Percentiles rank a stretch among this genome's conserved stretches.
phyloP scores from a whole-genome alignment of 208 protist genomes.

The Giardia duodenalis region DNA sequence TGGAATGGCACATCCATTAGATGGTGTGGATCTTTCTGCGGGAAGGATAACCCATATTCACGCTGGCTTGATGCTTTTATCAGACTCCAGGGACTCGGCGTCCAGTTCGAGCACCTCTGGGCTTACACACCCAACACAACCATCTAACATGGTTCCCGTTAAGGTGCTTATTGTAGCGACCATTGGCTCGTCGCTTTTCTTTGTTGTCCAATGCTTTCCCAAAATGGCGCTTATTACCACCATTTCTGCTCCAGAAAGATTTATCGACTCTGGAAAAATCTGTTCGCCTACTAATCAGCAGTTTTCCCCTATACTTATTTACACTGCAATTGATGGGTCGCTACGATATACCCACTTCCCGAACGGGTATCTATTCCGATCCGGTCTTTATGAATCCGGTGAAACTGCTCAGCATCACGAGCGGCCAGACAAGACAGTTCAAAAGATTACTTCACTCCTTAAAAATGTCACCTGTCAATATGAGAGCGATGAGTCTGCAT shows the following conservation, averaged over 20 bases:
- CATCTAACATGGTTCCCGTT: too few relatives aligned
- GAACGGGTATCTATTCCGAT: too few relatives aligned
- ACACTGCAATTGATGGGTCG: not conserved
- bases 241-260: not conserved
- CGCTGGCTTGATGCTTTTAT: not conserved
- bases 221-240: not conserved
- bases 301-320: not conserved
- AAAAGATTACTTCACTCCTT: too few relatives aligned
- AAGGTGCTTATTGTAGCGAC: not conserved
- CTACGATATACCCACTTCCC: not conserved
- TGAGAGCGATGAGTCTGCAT: too few relatives aligned
- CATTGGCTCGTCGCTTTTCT: not conserved
- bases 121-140: too few relatives aligned
- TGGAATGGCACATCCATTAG: not conserved
- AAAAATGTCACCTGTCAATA: too few relatives aligned
- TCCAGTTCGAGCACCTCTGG: too few relatives aligned
- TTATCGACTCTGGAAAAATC: not conserved
- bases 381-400: too few relatives aligned
- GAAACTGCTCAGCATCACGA: too few relatives aligned
- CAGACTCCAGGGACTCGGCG: too few relatives aligned
- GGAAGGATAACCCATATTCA: not conserved
- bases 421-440: too few relatives aligned
- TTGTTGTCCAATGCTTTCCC: not conserved
- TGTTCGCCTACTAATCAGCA: not conserved
- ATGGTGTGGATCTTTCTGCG: not conserved